These are phyloP conservation scores for Triangularia setosa DNA, from an alignment of 2,329 filamentous ascomycete species.

Conservation along the genomic window DNA sequence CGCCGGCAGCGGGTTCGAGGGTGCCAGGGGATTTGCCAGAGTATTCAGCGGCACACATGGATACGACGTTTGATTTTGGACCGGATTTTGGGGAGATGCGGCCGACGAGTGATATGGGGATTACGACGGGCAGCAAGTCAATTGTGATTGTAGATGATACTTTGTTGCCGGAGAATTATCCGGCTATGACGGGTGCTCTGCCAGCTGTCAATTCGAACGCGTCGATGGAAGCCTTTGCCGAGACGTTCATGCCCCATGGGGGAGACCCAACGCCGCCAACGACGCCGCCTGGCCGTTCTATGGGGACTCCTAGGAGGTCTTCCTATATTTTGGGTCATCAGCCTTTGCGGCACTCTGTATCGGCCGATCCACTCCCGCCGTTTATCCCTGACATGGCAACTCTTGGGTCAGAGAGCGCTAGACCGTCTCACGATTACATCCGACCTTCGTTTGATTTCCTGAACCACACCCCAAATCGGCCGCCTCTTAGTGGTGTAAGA, in stretches of 20 bases:
- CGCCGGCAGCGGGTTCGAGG: conserved; percentile 24
- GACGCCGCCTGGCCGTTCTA: conserved; percentile 50
- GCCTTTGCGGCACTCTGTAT: conserved; percentile 34
- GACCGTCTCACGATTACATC: conserved; percentile 33
- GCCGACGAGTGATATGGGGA: conserved; percentile 50
- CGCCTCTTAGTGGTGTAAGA: conserved; percentile 33
- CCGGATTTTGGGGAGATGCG: conserved; percentile 33
- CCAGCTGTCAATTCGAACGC: conserved; percentile 35
- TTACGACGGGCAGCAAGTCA: conserved; percentile 81
- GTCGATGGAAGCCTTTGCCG: conserved; percentile 51
- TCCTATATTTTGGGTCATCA: conserved; percentile 53
- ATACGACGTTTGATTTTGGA: conserved; percentile 39
- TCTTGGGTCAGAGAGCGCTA: conserved; percentile 27
- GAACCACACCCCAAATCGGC: conserved; percentile 31
- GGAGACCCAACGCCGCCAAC: conserved; percentile 58
- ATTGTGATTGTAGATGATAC: conserved; percentile 83
- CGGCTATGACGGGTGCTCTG: conserved; percentile 49
- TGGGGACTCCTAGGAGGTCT: conserved; percentile 49
- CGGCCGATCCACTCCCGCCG: conserved; percentile 42
- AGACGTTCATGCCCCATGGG: conserved; percentile 46
- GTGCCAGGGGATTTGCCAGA: conserved; percentile 34
- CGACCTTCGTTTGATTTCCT: conserved; percentile 33
- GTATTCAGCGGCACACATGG: conserved; percentile 43
- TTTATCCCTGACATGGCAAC: conserved; percentile 46
- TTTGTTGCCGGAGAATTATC: conserved; percentile 41